These are phyloP conservation scores for Beauveria scarabaeidicola DNA, from an alignment of 2,329 filamentous ascomycete species.

Conservation along the genomic window DNA sequence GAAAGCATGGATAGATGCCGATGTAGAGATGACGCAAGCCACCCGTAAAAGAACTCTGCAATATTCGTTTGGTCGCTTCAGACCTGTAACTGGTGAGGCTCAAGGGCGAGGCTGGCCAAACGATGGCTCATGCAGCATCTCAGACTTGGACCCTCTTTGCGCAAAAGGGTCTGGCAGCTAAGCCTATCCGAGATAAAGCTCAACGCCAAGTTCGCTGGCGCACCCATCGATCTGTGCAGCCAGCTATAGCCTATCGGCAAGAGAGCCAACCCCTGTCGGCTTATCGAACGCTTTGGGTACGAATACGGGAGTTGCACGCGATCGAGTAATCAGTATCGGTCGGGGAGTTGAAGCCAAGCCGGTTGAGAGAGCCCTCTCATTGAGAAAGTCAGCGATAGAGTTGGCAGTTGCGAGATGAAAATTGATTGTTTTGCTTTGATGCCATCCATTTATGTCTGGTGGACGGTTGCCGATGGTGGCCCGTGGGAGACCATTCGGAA, in stretches of 20 bases:
- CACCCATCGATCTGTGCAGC: conserved; percentile 4
- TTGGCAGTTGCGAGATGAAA: background rate
- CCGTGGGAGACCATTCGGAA: background rate
- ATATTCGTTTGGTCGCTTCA: background rate
- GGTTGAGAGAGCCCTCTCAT: background rate
- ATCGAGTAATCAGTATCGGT: background rate
- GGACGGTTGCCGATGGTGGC: background rate
- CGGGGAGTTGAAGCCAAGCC: background rate
- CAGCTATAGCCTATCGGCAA: conserved; percentile 2
- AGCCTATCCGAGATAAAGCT: conserved; percentile 2
- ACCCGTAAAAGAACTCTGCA: background rate
- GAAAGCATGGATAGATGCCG: too few species aligned
- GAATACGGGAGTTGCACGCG: conserved; percentile 10
- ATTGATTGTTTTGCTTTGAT: background rate
- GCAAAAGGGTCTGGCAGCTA: background rate
- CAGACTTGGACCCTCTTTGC: background rate
- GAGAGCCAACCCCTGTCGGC: background rate
- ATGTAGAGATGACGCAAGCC: too few species aligned
- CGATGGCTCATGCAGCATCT: background rate
- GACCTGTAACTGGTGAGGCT: background rate
- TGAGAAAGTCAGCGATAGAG: background rate
- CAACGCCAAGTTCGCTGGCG: background rate
- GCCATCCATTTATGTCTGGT: background rate
- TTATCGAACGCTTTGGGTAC: background rate
- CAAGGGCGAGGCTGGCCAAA: background rate